phyloP scores from a whole-genome alignment of 2,329 filamentous ascomycete species.

The Fusarium pseudograminearum region DNA sequence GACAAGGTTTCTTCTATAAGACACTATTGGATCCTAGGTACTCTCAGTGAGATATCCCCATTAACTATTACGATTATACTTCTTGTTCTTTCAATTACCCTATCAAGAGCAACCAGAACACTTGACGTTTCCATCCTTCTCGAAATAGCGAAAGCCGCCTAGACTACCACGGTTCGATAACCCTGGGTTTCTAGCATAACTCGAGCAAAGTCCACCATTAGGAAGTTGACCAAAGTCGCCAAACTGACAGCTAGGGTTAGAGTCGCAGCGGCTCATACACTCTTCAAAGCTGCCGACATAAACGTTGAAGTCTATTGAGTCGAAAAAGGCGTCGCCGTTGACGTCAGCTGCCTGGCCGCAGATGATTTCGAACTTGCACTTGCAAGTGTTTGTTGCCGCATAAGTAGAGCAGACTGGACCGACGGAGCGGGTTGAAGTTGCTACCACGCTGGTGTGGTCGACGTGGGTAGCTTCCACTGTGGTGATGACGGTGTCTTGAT shows the following conservation, averaged over 20 bases:
- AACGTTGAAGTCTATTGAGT: background rate
- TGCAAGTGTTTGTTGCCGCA: background rate
- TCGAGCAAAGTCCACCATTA: background rate
- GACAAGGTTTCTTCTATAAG: background rate
- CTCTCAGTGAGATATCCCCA: background rate
- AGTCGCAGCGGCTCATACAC: background rate
- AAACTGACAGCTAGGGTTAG: background rate
- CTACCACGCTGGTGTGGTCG: background rate
- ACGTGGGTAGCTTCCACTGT: background rate
- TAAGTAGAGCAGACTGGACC: background rate
- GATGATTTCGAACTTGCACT: background rate
- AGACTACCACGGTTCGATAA: accelerated
- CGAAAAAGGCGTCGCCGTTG: accelerated
- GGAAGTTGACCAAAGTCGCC: background rate
- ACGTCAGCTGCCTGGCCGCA: accelerated
- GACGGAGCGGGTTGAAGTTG: background rate
- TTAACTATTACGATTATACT: background rate
- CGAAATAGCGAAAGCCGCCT: background rate
- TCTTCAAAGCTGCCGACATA: background rate
- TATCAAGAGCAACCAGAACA: background rate
- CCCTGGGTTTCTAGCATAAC: background rate
- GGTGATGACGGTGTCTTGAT: accelerated
- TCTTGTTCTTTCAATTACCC: background rate
- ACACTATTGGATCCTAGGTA: no score
- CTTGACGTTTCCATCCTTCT: constrained; percentile 3